These are phyloP conservation scores for Plectosphaerella cucumerina DNA, from an alignment of 2,329 filamentous ascomycete genomes.

Conservation along the genomic window DNA sequence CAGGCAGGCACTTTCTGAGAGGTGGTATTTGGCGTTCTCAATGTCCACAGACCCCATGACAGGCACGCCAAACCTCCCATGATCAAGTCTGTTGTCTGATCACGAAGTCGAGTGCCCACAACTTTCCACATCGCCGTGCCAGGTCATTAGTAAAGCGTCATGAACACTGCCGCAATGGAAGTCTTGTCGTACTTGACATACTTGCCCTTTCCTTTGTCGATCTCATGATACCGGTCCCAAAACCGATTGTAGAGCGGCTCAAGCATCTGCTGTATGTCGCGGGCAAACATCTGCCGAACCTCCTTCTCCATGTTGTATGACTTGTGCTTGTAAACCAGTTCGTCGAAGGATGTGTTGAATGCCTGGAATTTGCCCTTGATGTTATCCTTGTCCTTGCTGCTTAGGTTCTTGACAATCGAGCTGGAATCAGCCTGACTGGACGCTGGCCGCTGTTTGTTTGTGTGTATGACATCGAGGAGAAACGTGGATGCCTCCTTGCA, in stretches of 20 bases:
- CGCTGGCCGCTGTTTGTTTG: constrained; percentile 70
- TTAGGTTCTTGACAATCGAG: constrained; percentile 77
- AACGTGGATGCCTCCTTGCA: constrained; percentile 86
- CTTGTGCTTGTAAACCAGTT: constrained; percentile 79
- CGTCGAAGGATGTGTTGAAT: constrained; percentile 90
- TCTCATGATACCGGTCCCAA: constrained; percentile 95
- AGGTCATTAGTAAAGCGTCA: constrained; percentile 39
- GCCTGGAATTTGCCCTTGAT: constrained; percentile 94
- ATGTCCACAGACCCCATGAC: no score
- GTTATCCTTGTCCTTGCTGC: constrained; percentile 87
- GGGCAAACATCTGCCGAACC: constrained; percentile 73
- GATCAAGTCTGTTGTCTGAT: no score
- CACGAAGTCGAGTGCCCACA: no score
- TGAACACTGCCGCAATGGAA: constrained; percentile 65
- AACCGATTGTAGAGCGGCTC: constrained; percentile 94
- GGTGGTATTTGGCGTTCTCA: no score
- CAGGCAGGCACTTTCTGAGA: no score
- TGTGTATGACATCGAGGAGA: constrained; percentile 89
- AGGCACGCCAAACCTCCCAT: no score
- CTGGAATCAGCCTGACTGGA: constrained; percentile 77
- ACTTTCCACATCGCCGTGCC: not conserved
- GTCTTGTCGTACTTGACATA: constrained; percentile 97
- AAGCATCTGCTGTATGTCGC: constrained; percentile 85
- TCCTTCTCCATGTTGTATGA: constrained; percentile 85
- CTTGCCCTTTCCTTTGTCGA: constrained; percentile 96